Conservation (phyloP, 306 rosid species). For the Luffa aegyptiaca region DNA sequence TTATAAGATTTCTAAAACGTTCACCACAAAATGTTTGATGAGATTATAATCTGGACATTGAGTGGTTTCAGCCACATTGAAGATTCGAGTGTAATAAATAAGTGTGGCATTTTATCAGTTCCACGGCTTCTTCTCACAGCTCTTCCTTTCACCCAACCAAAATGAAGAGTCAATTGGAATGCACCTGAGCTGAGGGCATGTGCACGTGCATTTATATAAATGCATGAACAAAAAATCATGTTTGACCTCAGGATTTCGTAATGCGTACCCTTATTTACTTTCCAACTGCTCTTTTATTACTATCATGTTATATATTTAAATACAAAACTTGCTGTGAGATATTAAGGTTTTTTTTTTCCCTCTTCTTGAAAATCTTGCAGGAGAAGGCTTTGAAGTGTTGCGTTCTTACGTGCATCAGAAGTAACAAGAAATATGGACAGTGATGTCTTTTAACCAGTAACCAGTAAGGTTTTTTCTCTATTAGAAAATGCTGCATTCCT, state of each 20-base stretch:
- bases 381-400: not conserved
- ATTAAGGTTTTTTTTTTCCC: not conserved
- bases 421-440: not conserved
- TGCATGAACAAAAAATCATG: not conserved
- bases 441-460: not conserved
- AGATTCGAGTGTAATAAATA: conserved; percentile 10
- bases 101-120: conserved; percentile 13
- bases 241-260: conserved; percentile 9
- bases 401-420: not conserved
- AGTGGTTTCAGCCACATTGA: conserved; percentile 2
- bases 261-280: conserved; percentile 25
- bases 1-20: not conserved
- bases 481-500: not conserved
- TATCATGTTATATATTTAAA: not conserved
- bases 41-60: not conserved
- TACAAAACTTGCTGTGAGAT: not conserved
- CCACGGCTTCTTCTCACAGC: conserved; percentile 10
- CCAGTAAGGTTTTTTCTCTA: not conserved
- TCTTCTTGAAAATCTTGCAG: not conserved
- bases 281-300: conserved; percentile 14
- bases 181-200: not conserved
- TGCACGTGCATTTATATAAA: conserved; percentile 6
- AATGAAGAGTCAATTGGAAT: conserved; percentile 1
- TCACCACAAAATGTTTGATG: not conserved
- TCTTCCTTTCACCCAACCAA: not conserved